Evolutionary conservation across 805 yeast species (phyloP), one percentile per base, ranked within the genome.

Genomic region (Zygoascus biomembranicola): DNA sequence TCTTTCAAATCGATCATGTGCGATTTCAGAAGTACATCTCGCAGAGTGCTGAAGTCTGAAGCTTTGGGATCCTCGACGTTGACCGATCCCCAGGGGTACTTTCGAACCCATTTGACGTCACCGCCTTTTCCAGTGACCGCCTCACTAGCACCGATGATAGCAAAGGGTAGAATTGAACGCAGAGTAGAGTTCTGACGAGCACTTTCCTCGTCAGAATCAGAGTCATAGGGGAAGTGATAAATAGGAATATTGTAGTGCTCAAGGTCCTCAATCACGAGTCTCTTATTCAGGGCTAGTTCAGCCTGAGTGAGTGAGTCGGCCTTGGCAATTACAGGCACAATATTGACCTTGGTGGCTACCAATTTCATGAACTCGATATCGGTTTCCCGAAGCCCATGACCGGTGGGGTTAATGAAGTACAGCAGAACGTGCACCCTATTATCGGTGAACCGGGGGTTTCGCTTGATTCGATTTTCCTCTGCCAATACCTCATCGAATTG

Each of bases 1-100:
- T 90, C 97, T 71, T 88, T 88, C 69, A 90, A 81, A 66, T 90
- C 97, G 66, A 84, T 84, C 69, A 90, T 77, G 70, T 89, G 96
- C 16, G 94, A 82, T 63, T 87, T 85, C 63, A 90, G 77, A 55
- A 90, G 73, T 3, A 90, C 80, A 63, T 87, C 88, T 67, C 90
- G 82, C 68, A 90, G 76, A 43, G 86, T 78, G 45, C 87, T 79
- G 66, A 90, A 86, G 69, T 90, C 97, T 59, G 89, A 84, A 57
- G 80, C 77, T 52, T 84, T 84, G 35, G 90, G 84, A 67, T 84
- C 90, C 82, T 79, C 81, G 43, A 79, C 74, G 50, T 72, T 74
- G 47, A 81, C 73, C 9, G 67, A 59, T 9, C 87, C 87, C 86
- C 87, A 83, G 9, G 79, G 78, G 64, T 80, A 81, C 61, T 69